Evolutionary conservation across 345 rosid genomes (phyloP), one percentile per base, ranked within the genome.

Genomic region (Schrenkiella parvula): DNA sequence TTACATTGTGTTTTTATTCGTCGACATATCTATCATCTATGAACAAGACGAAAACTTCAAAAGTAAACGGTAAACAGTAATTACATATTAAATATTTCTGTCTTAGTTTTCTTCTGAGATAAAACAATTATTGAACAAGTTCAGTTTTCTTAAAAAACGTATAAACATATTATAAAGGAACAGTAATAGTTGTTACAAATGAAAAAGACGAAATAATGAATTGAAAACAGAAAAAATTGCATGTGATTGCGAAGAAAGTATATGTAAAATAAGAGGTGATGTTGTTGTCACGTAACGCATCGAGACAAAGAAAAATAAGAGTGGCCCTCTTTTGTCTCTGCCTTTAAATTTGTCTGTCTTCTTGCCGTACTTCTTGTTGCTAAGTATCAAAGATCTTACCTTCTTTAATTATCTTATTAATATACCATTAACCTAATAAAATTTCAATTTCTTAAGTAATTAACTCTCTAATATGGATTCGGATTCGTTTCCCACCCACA

Each of bases 271-370:
- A 46, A 3, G 54, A 52, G 17, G 10, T 75, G 69, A 75, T 68
- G 79, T 68, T 47, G 79, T 60, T 59, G 74, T 75, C 79, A 75
- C 79, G 79, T 52, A 75, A 75, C 74, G 79, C 51, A 75, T 75
- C 68, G 35, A 68, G 73, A 68, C 74, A 75, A 67, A 39, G 10
- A 14, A 12, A 35, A 34, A 44, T n/a, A 37, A 41, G 54, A 38
- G 73, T 67, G 67, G 62, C 62, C 77, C 28, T 32, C 42, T 42
- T 46, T n/a, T 35, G 21, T 73, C 23, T 46, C 51, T 19, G 11
- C 64, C 37, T 43, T 72, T 44, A 28, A 28, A 63, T 64, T 64
- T 73, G 78, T 74, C 78, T 62, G 62, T 66, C 58, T 67, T 55
- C 12, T 59, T 67, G 63, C 73, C 78, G 78, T 61, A 68, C 57